Conservation (phyloP, 306 rosid genomes). For the Purshia tridentata region DNA sequence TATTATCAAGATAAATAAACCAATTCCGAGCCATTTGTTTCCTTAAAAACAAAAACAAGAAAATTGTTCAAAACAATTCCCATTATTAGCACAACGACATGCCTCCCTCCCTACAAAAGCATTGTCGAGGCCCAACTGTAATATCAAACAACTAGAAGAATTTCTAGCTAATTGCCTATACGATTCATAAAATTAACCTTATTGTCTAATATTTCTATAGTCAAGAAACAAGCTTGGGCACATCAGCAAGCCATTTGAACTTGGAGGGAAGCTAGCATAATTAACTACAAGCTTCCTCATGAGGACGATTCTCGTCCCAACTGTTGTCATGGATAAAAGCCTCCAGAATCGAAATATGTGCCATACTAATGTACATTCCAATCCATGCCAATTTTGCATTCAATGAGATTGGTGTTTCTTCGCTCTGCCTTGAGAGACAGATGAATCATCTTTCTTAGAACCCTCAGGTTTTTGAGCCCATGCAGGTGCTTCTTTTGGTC, state of each 20-base stretch:
- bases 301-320: slow-evolving; percentile 7
- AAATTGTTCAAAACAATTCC: background rate
- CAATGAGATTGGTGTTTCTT: slow-evolving; percentile 96
- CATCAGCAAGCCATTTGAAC: slow-evolving; percentile 1
- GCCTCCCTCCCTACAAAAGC: background rate
- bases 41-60: too few relatives aligned
- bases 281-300: slow-evolving; percentile 1
- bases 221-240: slow-evolving; percentile 18
- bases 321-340: slow-evolving; percentile 13
- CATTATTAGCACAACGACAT: background rate
- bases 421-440: slow-evolving; percentile 81
- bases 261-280: background rate
- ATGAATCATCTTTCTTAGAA: slow-evolving; percentile 78
- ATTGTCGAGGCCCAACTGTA: background rate
- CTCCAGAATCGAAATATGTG: slow-evolving; percentile 7
- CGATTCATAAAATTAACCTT: background rate
- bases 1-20: background rate
- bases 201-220: background rate
- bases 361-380: slow-evolving; percentile 24
- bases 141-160: background rate
- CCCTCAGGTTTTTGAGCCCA: slow-evolving; percentile 95
- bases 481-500: slow-evolving; percentile 82
- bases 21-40: background rate
- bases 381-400: slow-evolving; percentile 33
- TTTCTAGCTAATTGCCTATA: slow-evolving; percentile 25